These are phyloP conservation scores for Russula ochroleuca DNA, from an alignment of 768 basidiomycete species.

Conservation along the genomic window DNA sequence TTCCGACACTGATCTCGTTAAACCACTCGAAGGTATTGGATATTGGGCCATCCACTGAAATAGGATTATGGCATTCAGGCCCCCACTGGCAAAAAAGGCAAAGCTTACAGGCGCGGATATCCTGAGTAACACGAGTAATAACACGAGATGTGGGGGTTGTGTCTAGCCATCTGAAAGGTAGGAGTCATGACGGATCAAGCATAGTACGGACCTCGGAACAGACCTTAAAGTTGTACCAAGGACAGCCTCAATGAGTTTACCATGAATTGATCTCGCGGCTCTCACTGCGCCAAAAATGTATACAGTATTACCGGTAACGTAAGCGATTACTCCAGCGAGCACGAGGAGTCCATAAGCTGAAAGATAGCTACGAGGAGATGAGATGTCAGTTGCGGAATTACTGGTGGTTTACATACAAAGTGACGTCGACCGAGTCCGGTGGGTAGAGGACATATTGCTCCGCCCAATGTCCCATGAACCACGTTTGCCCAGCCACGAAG, in stretches of 20 bases:
- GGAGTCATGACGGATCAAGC: not conserved
- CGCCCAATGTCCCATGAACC: conserved; percentile 47
- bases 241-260: conserved; percentile 47
- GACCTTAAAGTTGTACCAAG: conserved; percentile 60
- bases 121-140: conserved; percentile 62
- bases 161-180: conserved; percentile 43
- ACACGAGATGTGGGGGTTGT: conserved; percentile 53
- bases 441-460: conserved; percentile 38
- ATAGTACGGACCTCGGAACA: conserved; percentile 33
- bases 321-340: conserved; percentile 34
- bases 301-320: conserved; percentile 34
- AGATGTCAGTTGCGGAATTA: not conserved
- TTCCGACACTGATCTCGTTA: conserved; percentile 34
- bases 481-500: conserved; percentile 34
- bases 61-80: not conserved
- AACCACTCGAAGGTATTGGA: conserved; percentile 30
- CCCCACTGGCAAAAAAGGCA: not conserved
- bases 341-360: conserved; percentile 41
- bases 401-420: conserved; percentile 32
- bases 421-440: conserved; percentile 35
- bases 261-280: conserved; percentile 54
- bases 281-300: conserved; percentile 49
- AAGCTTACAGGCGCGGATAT: conserved; percentile 43
- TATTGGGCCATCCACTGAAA: conserved; percentile 38
- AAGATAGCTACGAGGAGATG: conserved; percentile 42